These are phyloP conservation scores for Penicillium silybi DNA, from an alignment of 495 filamentous ascomycete genomes.

Conservation along the genomic window DNA sequence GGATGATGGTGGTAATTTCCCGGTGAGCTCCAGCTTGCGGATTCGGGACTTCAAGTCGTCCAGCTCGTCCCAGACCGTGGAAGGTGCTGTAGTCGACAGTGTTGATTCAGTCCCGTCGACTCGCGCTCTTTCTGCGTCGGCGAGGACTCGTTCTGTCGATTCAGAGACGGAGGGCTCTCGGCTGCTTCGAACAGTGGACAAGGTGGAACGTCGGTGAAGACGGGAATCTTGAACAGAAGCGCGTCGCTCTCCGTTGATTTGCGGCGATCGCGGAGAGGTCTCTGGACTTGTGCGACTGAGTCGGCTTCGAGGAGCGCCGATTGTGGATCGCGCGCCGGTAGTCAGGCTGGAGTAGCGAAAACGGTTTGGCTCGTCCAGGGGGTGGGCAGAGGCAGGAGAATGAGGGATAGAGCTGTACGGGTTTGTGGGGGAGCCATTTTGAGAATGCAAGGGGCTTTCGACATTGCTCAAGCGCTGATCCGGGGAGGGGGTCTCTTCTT, in stretches of 20 bases:
- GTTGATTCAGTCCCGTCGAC: conserved; percentile 74
- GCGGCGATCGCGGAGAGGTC: conserved; percentile 41
- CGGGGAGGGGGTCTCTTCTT: conserved; percentile 39
- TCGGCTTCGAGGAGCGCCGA: conserved; percentile 38
- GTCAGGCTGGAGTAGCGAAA: conserved; percentile 36
- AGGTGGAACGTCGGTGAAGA: conserved; percentile 50
- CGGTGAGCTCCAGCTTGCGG: conserved; percentile 83
- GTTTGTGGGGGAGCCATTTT: conserved; percentile 35
- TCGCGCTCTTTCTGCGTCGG: conserved; percentile 48
- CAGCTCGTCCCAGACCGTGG: conserved; percentile 96
- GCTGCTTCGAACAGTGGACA: conserved; percentile 49
- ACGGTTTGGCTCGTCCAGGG: conserved; percentile 44
- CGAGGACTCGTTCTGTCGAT: conserved; percentile 33
- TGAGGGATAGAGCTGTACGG: conserved; percentile 35
- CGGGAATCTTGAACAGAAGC: conserved; percentile 44
- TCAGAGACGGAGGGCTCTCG: conserved; percentile 48
- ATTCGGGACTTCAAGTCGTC: conserved; percentile 95
- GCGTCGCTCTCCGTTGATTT: conserved; percentile 40
- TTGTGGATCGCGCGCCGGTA: conserved; percentile 42
- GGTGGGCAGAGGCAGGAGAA: conserved; percentile 47
- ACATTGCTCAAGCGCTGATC: conserved; percentile 39
- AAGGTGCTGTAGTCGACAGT: conserved; percentile 78
- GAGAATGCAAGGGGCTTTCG: conserved; percentile 46
- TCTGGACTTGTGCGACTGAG: conserved; percentile 40
- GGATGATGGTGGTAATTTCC: conserved; percentile 77